Base-by-base conservation (phyloP, 768 basidiomycete genomes). In the Rhizopogon sp. region DNA sequence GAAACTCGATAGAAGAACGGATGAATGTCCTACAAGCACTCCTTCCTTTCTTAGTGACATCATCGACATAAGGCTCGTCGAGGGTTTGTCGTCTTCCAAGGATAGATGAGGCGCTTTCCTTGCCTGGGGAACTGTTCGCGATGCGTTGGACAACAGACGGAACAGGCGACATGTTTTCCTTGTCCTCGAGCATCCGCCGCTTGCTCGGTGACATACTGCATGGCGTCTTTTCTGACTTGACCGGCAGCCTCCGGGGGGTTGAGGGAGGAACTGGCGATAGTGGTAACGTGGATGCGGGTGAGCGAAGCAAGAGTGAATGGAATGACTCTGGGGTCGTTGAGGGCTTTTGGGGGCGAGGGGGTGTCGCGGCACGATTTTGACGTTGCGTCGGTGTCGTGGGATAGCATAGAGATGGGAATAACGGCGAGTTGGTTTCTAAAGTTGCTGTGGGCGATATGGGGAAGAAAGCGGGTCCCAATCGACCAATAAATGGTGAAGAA, bases 121-220 rank as follows among this genome's bases (percentile, higher is more conserved):
- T 50, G 63, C 60, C 65, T 5, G 77, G 74, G 5, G 74, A 72
- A n/a, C 65, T 65, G 41, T 67, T 58, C 1, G 72, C 74, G 45
- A 80, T 74, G 31, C 78, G 75, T 55, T 85, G 83, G 31, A 71
- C 57, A 20, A 79, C 72, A 39, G 79, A 70, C 45, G 71, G 66
- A 29, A 62, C 55, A 8, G 61, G 60, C 0, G 78, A 78, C 33
- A 67, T 55, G 61, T 89, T 89, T 64, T 90, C 87, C 69, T 89
- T 88, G 65, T 85, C 69, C 0, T 62, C 64, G 6, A 61, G 60
- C 14, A 63, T 66, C 57, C 71, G 66, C 50, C 74, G 71, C 56
- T 76, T 75, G 58, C 73, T 75, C 20, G 70, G 66, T 20, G 75
- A 73, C 31, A 67, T 59, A 42, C 56, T 62, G 20, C 54, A 54